Base-by-base conservation (phyloP, 1,284 basidiomycete genomes). In the Melampsora medusae region DNA sequence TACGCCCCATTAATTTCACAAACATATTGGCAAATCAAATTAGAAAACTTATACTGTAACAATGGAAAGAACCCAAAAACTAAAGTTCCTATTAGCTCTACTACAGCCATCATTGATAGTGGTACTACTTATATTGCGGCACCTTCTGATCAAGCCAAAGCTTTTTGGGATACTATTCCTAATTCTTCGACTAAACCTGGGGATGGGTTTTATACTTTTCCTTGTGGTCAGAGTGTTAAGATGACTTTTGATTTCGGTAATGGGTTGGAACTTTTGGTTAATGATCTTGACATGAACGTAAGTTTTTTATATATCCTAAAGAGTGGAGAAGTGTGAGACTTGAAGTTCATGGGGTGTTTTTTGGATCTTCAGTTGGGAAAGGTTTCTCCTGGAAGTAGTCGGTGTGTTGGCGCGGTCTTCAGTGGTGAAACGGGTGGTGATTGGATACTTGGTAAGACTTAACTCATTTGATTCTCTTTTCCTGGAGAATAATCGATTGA, bases 71-170 rank as follows among this genome's bases (percentile, higher is more conserved):
- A 76, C 2, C 33, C 59, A 0, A 68, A 68, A 62, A 61, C 28
- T n/a, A 38, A 59, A 35, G 67, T 76, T 3, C 33, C 67, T 25
- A 76, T 76, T 25, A 35, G 56, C 17, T 22, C 38, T 22, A 68
- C 66, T 14, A 42, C 73, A 1, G 73, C 73, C 9, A 76, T 76
- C 25, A 49, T 76, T 2, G 73, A 76, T 64, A 62, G 42, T 31
- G 73, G 73, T 10, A 76, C 73, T 10, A 76, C 73, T 25, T 76
- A 76, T 65, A 76, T 76, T 53, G 73, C 73, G 12, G 73, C 67
- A 31, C 73, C 73, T 19, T 38, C 53, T 25, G 67, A 69, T 38
- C 66, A 76, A 49, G 73, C 73, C n/a, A 33, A 53, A 53, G 59
- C 59, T 33, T 76, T 76, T 35, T 76, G 73, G 73, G 67, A 64